Evolutionary conservation across 352 stramenopile genomes (phyloP).

Genomic region (Detonula confervacea): DNA sequence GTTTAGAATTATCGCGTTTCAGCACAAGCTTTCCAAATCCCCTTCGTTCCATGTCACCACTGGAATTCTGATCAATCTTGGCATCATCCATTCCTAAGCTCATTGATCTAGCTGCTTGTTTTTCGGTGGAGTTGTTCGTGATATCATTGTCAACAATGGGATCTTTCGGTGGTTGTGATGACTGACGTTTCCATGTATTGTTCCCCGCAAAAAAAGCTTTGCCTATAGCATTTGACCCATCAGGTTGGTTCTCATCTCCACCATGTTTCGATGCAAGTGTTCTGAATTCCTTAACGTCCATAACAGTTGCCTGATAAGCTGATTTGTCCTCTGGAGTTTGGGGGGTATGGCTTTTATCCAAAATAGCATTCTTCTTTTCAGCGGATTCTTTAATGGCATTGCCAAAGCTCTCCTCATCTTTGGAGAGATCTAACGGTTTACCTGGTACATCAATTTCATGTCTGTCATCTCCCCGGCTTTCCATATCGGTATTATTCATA

Average conservation of each 20-base stretch:
- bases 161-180: not conserved
- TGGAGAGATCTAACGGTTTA: too few relatives aligned
- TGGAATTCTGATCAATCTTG: too few relatives aligned
- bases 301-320: not conserved
- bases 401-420: too few relatives aligned
- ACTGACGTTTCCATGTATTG: conserved; percentile 13
- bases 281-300: not conserved
- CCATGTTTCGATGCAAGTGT: not conserved
- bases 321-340: too few relatives aligned
- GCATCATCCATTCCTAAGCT: too few relatives aligned
- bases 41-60: too few relatives aligned
- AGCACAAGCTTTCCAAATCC: too few relatives aligned
- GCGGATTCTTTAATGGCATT: too few relatives aligned
- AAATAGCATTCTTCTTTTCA: not conserved
- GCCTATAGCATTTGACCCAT: not conserved
- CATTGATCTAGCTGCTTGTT: not conserved
- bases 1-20: too few relatives aligned
- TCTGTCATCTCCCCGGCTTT: too few relatives aligned
- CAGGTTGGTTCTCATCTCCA: not conserved
- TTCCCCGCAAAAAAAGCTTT: not conserved
- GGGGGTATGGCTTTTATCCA: not conserved
- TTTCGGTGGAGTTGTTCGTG: not conserved
- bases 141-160: not conserved
- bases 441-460: too few relatives aligned
- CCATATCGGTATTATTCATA: too few relatives aligned